Base-by-base conservation (phyloP, 306 rosid species). In the Dalbergia cochinchinensis region DNA sequence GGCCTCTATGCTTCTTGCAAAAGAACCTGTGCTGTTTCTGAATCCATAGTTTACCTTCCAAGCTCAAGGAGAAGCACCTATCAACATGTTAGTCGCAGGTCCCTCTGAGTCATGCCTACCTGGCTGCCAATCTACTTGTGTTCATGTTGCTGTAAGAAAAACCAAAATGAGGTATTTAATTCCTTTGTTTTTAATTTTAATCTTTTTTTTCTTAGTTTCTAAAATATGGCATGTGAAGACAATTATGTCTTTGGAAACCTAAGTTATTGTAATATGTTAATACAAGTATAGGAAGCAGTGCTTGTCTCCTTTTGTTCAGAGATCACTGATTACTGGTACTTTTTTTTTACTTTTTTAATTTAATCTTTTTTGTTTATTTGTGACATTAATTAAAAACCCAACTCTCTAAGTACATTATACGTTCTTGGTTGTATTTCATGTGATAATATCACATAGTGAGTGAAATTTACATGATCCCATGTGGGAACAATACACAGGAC, bases 21-120 rank as follows among this genome's bases (percentile, higher is more conserved):
- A 85, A 88, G 92, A 70, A 88, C 92, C 68, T 87, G 91, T 78
- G 86, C 86, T 20, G 92, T 93, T 80, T 88, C 96, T 73, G 92
- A 89, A 69, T 96, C 98, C 44, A 70, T 93, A 65, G 79, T 91
- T 34, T 76, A 80, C 60, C 89, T 88, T 76, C 97, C 97, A 78
- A 91, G 83, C 78, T 79, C 96, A 42, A 78, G 80, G 54, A 79
- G 88, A 78, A 85, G 78, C 42, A 79, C 88, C 35, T 90, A 80
- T 76, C 81, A 79, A 76, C 88, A 83, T 41, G 69, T 87, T 60
- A 84, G 68, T 63, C 80, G 37, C 48, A 82, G 86, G 64, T 73
- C 74, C 71, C 85, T 77, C 6, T 76, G 70, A 87, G 66, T 50
- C 31, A 26, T 26, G 31, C 31, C 31, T 26, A 26, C 31, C 31